A percentile compares a stretch with the other conserved stretches of the same genome.
Evolutionary conservation across 805 yeast species (phyloP).

Genomic region (Candida succiphila): DNA sequence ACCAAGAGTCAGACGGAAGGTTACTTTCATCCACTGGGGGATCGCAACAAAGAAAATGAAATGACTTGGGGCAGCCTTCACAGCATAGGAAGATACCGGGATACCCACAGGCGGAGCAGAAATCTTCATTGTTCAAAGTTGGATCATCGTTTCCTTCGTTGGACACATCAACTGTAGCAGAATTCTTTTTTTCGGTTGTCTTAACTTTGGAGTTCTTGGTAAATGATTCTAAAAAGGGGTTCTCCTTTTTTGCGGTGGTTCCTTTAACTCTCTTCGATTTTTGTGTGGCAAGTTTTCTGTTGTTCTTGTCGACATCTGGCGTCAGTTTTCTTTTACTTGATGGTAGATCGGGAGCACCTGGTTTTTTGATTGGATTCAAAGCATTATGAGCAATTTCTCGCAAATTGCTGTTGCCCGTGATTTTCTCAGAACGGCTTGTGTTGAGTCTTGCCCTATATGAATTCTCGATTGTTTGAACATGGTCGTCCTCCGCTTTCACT

Average conservation of each 20-base stretch:
- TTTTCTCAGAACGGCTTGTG: constrained; percentile 23
- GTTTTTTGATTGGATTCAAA: background rate
- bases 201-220: constrained; percentile 3
- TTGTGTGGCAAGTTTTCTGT: background rate
- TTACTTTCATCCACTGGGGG: constrained; percentile 75
- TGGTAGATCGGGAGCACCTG: too few relatives aligned
- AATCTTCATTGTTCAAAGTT: constrained; percentile 60
- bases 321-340: background rate
- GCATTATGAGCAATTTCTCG: background rate
- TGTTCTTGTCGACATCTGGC: background rate
- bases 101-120: constrained; percentile 84
- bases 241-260: constrained; percentile 10
- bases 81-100: constrained; percentile 88
- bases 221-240: constrained; percentile 6
- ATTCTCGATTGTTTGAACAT: too few relatives aligned
- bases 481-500: too few relatives aligned
- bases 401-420: constrained; percentile 23
- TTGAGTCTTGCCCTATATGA: constrained; percentile 16
- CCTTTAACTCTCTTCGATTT: constrained; percentile 10
- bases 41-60: constrained; percentile 84
- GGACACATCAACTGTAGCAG: background rate
- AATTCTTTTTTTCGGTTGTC: background rate
- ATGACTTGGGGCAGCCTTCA: constrained; percentile 85
- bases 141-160: constrained; percentile 7
- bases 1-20: constrained; percentile 87